Evolutionary conservation across 1,284 basidiomycete species (phyloP).

Genomic region (Ceratobasidium sp.): DNA sequence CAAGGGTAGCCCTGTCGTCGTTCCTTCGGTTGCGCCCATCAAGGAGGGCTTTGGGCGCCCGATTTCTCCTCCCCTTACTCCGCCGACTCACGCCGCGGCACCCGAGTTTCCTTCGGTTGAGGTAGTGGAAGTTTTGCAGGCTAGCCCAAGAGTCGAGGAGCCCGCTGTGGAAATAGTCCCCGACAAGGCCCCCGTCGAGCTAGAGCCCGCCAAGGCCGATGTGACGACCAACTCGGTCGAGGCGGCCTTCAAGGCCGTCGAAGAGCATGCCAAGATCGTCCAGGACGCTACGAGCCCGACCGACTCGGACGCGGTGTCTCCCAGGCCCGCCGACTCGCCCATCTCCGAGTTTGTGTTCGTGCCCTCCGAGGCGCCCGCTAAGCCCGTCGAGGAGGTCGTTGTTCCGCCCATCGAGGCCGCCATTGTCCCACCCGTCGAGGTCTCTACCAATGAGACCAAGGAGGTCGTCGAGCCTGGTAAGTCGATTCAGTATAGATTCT

Average conservation of each 20-base stretch:
- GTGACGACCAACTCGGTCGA: neutral
- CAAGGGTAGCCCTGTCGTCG: neutral
- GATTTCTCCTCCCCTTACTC: slow-evolving; percentile 10
- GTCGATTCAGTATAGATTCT: too few species aligned
- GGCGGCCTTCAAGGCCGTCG: slow-evolving; percentile 16
- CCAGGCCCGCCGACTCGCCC: neutral
- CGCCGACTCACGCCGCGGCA: neutral
- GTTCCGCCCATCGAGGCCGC: too few species aligned
- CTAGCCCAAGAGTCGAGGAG: neutral
- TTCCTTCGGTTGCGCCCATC: neutral
- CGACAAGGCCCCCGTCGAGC: neutral
- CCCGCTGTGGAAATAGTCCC: neutral
- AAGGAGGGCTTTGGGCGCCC: slow-evolving; percentile 13
- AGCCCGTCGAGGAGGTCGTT: neutral
- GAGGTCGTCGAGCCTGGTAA: too few species aligned
- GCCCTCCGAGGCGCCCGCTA: neutral
- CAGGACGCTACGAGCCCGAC: neutral
- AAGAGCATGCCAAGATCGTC: slow-evolving; percentile 22
- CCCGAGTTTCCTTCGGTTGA: neutral
- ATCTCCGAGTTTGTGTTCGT: neutral
- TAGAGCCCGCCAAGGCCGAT: neutral
- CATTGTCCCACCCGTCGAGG: neutral
- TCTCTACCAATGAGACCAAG: too few species aligned
- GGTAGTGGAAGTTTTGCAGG: neutral
- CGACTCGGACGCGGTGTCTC: neutral